A percentile compares a stretch with the other conserved stretches of the same genome.
phyloP scores from a whole-genome alignment of 352 stramenopile genomes.

The Aphanomyces cochlioides region DNA sequence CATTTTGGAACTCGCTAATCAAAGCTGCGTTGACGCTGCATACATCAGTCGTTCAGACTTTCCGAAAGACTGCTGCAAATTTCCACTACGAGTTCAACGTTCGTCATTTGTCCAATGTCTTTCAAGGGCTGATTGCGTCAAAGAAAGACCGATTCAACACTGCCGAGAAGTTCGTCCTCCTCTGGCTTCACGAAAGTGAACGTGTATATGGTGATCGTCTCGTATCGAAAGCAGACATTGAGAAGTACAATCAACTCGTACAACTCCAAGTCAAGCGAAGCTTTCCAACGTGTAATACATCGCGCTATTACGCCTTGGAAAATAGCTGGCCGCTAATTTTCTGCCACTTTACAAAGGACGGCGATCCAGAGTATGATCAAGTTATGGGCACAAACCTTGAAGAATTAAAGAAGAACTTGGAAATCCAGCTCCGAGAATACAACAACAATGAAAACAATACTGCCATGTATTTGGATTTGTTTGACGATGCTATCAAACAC shows the following conservation, averaged over 20 bases:
- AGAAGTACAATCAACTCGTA: constrained; percentile 93
- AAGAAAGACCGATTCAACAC: constrained; percentile 89
- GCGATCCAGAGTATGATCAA: constrained; percentile 92
- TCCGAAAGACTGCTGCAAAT: constrained; percentile 94
- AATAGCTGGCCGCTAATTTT: constrained; percentile 95
- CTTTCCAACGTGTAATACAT: constrained; percentile 90
- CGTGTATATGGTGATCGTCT: constrained; percentile 94
- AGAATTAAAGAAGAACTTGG: constrained; percentile 85
- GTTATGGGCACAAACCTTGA: constrained; percentile 86
- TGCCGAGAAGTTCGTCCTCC: constrained; percentile 90
- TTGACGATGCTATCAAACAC: constrained; percentile 96
- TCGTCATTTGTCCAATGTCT: constrained; percentile 93
- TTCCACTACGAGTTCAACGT: constrained; percentile 99
- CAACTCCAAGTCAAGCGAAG: constrained; percentile 92
- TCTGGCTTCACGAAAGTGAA: constrained; percentile 96
- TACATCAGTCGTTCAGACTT: constrained; percentile 82
- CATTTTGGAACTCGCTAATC: constrained; percentile 88
- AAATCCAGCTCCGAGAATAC: constrained; percentile 90
- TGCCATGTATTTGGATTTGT: constrained; percentile 95
- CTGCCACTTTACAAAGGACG: constrained; percentile 94
- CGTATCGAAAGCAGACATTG: constrained; percentile 88
- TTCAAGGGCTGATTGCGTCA: constrained; percentile 93
- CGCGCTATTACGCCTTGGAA: constrained; percentile 90
- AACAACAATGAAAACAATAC: constrained; percentile 95
- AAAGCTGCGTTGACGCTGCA: constrained; percentile 93